Evolutionary conservation across 495 filamentous ascomycete genomes (phyloP).

Genomic region (Daldinia bambusicola): DNA sequence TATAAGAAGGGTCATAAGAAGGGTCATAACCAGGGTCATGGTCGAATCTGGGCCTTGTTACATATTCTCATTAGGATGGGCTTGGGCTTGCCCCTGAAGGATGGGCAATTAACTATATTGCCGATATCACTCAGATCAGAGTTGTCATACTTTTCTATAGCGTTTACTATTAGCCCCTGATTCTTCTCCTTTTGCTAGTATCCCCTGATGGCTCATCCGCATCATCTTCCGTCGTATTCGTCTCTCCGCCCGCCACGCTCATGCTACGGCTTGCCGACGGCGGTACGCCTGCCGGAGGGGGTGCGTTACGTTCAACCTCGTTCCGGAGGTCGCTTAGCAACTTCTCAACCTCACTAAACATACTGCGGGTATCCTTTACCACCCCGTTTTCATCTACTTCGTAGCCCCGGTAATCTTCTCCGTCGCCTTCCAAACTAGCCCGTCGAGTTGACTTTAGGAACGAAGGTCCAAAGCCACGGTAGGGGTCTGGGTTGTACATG

Average conservation of each 20-base stretch:
- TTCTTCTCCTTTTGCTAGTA: constrained; percentile 42
- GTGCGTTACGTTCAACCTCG: constrained; percentile 47
- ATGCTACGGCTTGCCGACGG: constrained; percentile 45
- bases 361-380: constrained; percentile 81
- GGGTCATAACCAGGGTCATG: constrained; percentile 12
- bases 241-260: constrained; percentile 43
- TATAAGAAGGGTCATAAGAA: constrained; percentile 9
- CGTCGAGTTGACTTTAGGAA: constrained; percentile 57
- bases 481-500: constrained; percentile 90
- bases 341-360: constrained; percentile 81
- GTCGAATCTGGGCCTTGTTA: constrained; percentile 5
- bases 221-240: constrained; percentile 43
- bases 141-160: background rate
- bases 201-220: constrained; percentile 44
- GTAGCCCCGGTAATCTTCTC: constrained; percentile 60
- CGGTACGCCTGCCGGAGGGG: constrained; percentile 34
- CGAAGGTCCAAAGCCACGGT: constrained; percentile 71
- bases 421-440: constrained; percentile 48
- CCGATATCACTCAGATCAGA: background rate
- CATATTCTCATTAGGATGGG: constrained; percentile 17
- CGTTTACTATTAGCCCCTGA: constrained; percentile 41
- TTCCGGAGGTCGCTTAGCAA: constrained; percentile 61
- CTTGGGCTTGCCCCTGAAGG: background rate
- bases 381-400: constrained; percentile 79
- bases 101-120: constrained; percentile 8